Evolutionary conservation across 2,329 filamentous ascomycete species (phyloP), one percentile per base, ranked within the genome.

Genomic region (Diaporthe australafricana): DNA sequence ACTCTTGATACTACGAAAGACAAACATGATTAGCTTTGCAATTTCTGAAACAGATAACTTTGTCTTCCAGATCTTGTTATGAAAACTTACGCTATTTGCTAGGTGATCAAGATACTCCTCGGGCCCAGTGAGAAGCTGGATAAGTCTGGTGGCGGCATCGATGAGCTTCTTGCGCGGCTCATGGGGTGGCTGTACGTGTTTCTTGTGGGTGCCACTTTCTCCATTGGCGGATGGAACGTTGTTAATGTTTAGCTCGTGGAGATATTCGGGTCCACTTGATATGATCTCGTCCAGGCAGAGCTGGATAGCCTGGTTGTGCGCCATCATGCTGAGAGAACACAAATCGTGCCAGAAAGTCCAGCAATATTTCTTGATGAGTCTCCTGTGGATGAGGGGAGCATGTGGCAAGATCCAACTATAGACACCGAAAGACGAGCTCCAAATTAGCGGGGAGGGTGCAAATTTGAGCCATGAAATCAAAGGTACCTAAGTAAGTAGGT

Each of bases 141-240:
- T 56, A n/a, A 56, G 30, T 16, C 52, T 56, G 52, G 52, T 56
- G 30, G 30, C 52, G 17, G 52, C 52, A 38, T 56, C 52, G 9
- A 56, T 35, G 52, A 56, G 52, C 52, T 56, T 56, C 52, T 56
- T 56, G 30, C 52, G 52, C 30, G 52, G 30, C 30, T 56, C 52
- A 38, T 56, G 30, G 30, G 30, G 32, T 38, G 20, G 12, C 14
- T 56, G 52, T 22, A n/a, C 30, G n/a, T 25, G 52, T n/a, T 35
- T 22, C 20, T 22, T 35, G 20, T 56, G 52, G 20, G 30, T n/a
- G 20, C 52, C 52, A 55, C 35, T 55, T 35, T 9, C 8, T 35
- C 30, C 30, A 32, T 35, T n/a, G n/a, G 27, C 30, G 30, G 16
- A n/a, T 55, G 52, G 7, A 55, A 55, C 52, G 7, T 35, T 27